Evolutionary conservation across 2,329 filamentous ascomycete genomes (phyloP).

Genomic region (Massarina eburnea): DNA sequence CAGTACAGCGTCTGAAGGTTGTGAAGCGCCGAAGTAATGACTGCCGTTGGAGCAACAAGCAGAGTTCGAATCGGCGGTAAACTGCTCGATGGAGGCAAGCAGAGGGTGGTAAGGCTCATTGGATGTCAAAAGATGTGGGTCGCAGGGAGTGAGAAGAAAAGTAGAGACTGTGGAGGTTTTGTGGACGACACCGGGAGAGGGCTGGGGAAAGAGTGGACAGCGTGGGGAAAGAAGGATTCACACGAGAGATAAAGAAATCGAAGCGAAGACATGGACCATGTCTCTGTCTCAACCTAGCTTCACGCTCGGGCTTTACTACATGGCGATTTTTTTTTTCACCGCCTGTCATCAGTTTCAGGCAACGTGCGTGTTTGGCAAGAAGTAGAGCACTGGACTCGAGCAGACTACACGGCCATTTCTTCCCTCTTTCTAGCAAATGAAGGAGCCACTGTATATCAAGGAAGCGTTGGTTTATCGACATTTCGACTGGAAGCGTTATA

Average conservation of each 20-base stretch:
- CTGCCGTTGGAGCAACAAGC: constrained; percentile 19
- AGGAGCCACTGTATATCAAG: background rate
- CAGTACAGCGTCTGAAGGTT: constrained; percentile 36
- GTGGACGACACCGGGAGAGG: constrained; percentile 4
- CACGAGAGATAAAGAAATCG: constrained; percentile 22
- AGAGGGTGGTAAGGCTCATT: constrained; percentile 32
- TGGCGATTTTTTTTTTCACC: constrained; percentile 25
- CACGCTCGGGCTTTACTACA: constrained; percentile 22
- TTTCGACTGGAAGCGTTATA: background rate
- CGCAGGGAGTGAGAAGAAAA: background rate
- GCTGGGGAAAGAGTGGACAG: constrained; percentile 8
- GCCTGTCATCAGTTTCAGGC: constrained; percentile 31
- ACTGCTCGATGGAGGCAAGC: constrained; percentile 38
- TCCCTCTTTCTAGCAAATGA: background rate
- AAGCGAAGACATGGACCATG: constrained; percentile 5
- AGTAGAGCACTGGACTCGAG: constrained; percentile 6
- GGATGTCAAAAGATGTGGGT: constrained; percentile 10
- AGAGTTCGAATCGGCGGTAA: constrained; percentile 31
- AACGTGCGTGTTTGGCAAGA: constrained; percentile 10
- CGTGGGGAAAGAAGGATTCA: constrained; percentile 16
- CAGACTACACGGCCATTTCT: background rate
- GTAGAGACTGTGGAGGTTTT: background rate
- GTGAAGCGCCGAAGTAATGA: constrained; percentile 25
- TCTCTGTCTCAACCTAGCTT: constrained; percentile 28
- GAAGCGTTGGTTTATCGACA: background rate